Conservation (phyloP, 306 rosid genomes). For the cucumber (Cucumis sativus) region Cucumber_9930_V3 NC_026659.2:11233001-11233500, state of each 20-base stretch:
- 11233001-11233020: too few species aligned
- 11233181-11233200: background rate
- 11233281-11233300: background rate
- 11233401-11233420: conserved; percentile 80
- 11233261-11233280: background rate
- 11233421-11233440: conserved; percentile 75
- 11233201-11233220: background rate
- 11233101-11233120: too few species aligned
- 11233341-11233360: background rate
- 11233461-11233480: conserved; percentile 45
- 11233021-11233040: too few species aligned
- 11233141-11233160: too few species aligned
- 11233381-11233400: conserved; percentile 72
- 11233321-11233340: background rate
- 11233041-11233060: too few species aligned
- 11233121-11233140: too few species aligned
- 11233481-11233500: conserved; percentile 5
- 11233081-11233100: too few species aligned
- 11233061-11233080: too few species aligned
- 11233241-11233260: background rate
- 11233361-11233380: conserved; percentile 14
- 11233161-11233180: too few species aligned
- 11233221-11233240: background rate
- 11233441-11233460: conserved; percentile 64
- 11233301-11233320: background rate